phyloP scores from a whole-genome alignment of 257 asterid genomes.

The Solanum gracilifrons region DNA sequence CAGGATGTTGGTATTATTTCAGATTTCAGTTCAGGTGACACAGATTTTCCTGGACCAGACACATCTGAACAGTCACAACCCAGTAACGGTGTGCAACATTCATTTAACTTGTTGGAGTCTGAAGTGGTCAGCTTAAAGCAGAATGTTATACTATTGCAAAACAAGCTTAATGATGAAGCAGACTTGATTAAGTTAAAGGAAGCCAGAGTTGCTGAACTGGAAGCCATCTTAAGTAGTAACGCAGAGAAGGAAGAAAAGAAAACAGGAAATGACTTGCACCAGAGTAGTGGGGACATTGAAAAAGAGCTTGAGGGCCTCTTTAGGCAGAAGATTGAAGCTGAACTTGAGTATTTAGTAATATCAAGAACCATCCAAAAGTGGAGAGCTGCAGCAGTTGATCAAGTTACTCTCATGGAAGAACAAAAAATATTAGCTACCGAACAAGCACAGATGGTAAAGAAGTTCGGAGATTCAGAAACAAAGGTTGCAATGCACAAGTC shows the following conservation, averaged over 20 bases:
- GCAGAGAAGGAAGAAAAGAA: slow-evolving; percentile 5
- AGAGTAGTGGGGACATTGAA: slow-evolving; percentile 9
- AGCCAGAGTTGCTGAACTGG: slow-evolving; percentile 15
- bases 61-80: slow-evolving; percentile 12
- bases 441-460: slow-evolving; percentile 32
- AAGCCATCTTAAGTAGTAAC: slow-evolving; percentile 6
- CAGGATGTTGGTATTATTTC: neutral
- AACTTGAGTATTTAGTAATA: slow-evolving; percentile 39
- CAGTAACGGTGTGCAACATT: slow-evolving; percentile 8
- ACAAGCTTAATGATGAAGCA: slow-evolving; percentile 18
- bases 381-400: slow-evolving; percentile 35
- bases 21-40: slow-evolving; percentile 12
- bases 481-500: slow-evolving; percentile 36
- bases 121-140: slow-evolving; percentile 17
- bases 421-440: slow-evolving; percentile 30
- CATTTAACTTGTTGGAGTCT: slow-evolving; percentile 18
- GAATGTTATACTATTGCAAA: slow-evolving; percentile 4
- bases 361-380: slow-evolving; percentile 2
- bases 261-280: neutral
- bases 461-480: slow-evolving; percentile 29
- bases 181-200: slow-evolving; percentile 14
- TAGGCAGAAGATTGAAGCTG: slow-evolving; percentile 67
- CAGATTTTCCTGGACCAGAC: slow-evolving; percentile 8
- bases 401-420: slow-evolving; percentile 35
- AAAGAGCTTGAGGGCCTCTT: slow-evolving; percentile 46